These are phyloP conservation scores for Kwoniella europaea DNA, from an alignment of 768 basidiomycete species.

Conservation along the genomic window DNA sequence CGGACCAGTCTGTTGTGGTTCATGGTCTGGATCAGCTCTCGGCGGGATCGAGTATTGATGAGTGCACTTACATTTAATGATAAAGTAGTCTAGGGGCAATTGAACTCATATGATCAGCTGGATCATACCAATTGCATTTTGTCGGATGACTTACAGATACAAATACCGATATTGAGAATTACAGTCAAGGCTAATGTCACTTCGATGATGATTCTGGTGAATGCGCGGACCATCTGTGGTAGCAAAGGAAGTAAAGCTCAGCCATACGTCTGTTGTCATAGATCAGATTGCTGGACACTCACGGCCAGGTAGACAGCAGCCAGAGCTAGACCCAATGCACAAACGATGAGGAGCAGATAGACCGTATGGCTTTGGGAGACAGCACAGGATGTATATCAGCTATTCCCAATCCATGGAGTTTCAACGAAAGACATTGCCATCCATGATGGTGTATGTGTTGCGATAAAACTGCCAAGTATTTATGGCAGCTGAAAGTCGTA, in stretches of 20 bases:
- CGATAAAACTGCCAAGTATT: too few relatives aligned
- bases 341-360: conserved; percentile 75
- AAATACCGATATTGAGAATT: conserved; percentile 66
- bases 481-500: too few relatives aligned
- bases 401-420: too few relatives aligned
- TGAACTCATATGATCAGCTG: conserved; percentile 17
- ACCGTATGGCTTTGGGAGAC: conserved; percentile 77
- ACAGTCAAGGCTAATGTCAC: conserved; percentile 53
- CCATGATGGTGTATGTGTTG: too few relatives aligned
- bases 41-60: too few relatives aligned
- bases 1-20: conserved; percentile 62
- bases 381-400: too few relatives aligned
- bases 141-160: conserved; percentile 71
- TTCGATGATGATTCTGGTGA: conserved; percentile 76
- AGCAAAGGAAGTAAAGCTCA: not conserved
- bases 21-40: too few relatives aligned
- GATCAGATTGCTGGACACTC: not conserved
- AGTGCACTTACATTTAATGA: conserved; percentile 49
- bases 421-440: too few relatives aligned
- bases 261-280: not conserved
- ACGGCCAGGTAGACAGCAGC: conserved; percentile 70
- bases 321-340: conserved; percentile 70
- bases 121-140: not conserved
- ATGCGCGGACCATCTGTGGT: conserved; percentile 66
- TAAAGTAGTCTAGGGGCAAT: conserved; percentile 42